A percentile compares a stretch with the other conserved stretches of the same genome.
These are phyloP conservation scores for Cinnamomum micranthum DNA, from an alignment of 164 flowering plant species.

Conservation along the genomic window DNA sequence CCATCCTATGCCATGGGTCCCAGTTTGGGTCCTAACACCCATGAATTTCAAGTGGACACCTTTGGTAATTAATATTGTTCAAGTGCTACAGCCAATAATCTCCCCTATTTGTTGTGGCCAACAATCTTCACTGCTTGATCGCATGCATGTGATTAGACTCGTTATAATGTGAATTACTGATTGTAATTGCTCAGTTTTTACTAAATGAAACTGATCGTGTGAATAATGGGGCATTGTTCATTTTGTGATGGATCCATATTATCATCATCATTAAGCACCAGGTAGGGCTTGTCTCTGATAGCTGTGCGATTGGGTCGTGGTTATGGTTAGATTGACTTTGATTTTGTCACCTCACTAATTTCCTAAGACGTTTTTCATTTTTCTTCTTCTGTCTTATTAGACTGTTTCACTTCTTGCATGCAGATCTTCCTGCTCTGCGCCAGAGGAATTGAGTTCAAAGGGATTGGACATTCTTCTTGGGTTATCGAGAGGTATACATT, in stretches of 20 bases:
- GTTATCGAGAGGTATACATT: constrained; percentile 44
- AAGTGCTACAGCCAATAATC: background rate
- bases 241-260: too few relatives aligned
- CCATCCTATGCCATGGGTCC: too few relatives aligned
- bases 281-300: too few relatives aligned
- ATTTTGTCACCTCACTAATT: background rate
- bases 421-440: constrained; percentile 73
- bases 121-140: background rate
- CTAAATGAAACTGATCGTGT: too few relatives aligned
- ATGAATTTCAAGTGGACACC: background rate
- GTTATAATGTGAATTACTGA: too few relatives aligned
- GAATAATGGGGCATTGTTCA: too few relatives aligned
- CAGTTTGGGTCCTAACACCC: too few relatives aligned
- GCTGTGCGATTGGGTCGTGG: too few relatives aligned
- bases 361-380: background rate
- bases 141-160: background rate
- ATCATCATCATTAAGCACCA: too few relatives aligned
- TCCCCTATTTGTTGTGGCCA: background rate
- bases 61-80: background rate
- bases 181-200: too few relatives aligned
- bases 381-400: background rate
- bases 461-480: constrained; percentile 56
- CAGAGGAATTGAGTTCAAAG: constrained; percentile 57
- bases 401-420: background rate
- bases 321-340: background rate